Percentiles rank a stretch among this genome's conserved stretches.
Conservation (phyloP, 2,329 filamentous ascomycete species). For the Rhinocladiella similis region DNA sequence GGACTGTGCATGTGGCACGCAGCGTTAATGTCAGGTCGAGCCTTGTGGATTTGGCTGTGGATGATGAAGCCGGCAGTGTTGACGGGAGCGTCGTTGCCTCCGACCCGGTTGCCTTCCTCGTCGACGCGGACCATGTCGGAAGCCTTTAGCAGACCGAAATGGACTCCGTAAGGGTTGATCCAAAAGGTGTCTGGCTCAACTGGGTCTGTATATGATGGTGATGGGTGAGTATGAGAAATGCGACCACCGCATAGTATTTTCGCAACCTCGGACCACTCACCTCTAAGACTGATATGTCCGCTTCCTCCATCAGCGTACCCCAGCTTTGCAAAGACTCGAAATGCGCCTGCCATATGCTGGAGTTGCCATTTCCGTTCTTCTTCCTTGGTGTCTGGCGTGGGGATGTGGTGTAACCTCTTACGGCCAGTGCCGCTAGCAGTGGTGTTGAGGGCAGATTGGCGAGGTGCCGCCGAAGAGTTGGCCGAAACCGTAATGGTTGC, state of each 20-base stretch:
- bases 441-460: constrained; percentile 55
- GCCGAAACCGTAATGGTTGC: neutral
- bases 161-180: constrained; percentile 66
- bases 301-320: constrained; percentile 62
- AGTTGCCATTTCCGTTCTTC: constrained; percentile 57
- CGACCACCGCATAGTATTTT: no score
- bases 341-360: constrained; percentile 55
- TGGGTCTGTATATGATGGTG: no score
- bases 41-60: constrained; percentile 54
- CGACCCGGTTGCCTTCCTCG: constrained; percentile 61
- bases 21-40: constrained; percentile 54
- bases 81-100: constrained; percentile 54
- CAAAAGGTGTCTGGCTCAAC: constrained; percentile 55
- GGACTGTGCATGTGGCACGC: constrained; percentile 57
- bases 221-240: no score
- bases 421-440: constrained; percentile 56
- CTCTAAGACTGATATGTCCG: constrained; percentile 60
- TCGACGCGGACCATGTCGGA: constrained; percentile 68
- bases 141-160: constrained; percentile 62
- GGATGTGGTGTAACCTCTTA: constrained; percentile 21
- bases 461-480: constrained; percentile 44
- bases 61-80: constrained; percentile 55
- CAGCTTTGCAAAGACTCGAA: constrained; percentile 59
- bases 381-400: constrained; percentile 42
- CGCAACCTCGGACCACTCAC: no score